Evolutionary conservation across 2,329 filamentous ascomycete genomes (phyloP).

Genomic region (Alternaria angustiovoidea): DNA sequence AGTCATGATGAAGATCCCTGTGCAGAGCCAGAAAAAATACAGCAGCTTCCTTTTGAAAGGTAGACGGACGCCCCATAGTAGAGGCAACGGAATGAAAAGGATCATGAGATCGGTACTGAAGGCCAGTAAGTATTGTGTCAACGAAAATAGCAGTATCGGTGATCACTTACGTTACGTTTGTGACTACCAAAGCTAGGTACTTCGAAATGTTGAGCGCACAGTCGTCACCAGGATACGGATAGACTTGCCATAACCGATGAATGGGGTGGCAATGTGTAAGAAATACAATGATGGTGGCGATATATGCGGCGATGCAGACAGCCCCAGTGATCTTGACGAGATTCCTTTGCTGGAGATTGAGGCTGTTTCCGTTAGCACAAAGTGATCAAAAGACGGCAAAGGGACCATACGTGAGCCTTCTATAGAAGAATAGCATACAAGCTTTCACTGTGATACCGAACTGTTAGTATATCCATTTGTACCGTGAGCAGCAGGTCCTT

Average conservation of each 20-base stretch:
- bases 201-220: slow-evolving; percentile 20
- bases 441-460: slow-evolving; percentile 12
- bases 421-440: slow-evolving; percentile 22
- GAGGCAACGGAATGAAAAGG: slow-evolving; percentile 5
- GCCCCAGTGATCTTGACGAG: slow-evolving; percentile 15
- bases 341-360: slow-evolving; percentile 12
- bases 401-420: slow-evolving; percentile 15
- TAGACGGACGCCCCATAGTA: slow-evolving; percentile 6
- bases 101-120: slow-evolving; percentile 10
- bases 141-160: not conserved
- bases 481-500: not conserved
- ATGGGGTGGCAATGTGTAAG: slow-evolving; percentile 18
- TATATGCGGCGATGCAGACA: slow-evolving; percentile 10
- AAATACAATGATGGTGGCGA: slow-evolving; percentile 13
- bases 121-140: not conserved
- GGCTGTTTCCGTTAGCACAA: slow-evolving; percentile 4
- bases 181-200: slow-evolving; percentile 15
- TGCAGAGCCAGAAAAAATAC: slow-evolving; percentile 7
- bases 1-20: slow-evolving; percentile 6
- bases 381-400: not conserved
- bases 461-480: not conserved
- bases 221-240: slow-evolving; percentile 18
- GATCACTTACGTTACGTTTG: slow-evolving; percentile 10
- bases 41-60: slow-evolving; percentile 1
- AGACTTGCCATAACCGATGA: slow-evolving; percentile 18